These are phyloP conservation scores for Metschnikowia vanudenii DNA, from an alignment of 805 yeast species.

Conservation along the genomic window DNA sequence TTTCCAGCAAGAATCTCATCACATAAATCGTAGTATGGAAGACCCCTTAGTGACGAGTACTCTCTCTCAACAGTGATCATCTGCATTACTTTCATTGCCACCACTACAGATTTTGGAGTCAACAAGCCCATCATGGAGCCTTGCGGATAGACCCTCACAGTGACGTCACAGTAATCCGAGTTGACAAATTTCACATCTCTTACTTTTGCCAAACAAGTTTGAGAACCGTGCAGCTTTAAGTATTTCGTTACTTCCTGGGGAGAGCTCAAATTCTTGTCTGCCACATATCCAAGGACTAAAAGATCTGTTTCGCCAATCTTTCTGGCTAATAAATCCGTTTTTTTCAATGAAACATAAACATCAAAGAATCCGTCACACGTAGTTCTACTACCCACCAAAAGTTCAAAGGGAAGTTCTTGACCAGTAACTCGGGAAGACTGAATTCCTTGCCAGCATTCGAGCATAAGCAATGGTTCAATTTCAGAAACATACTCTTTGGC, in stretches of 20 bases:
- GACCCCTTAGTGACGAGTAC: slow-evolving; percentile 75
- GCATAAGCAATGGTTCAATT: slow-evolving; percentile 75
- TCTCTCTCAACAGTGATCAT: slow-evolving; percentile 94
- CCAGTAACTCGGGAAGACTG: slow-evolving; percentile 67
- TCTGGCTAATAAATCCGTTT: slow-evolving; percentile 47
- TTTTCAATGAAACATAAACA: slow-evolving; percentile 70
- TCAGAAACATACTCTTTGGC: slow-evolving; percentile 65
- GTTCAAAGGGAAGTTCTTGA: slow-evolving; percentile 57
- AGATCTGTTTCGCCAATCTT: slow-evolving; percentile 75
- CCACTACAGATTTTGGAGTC: slow-evolving; percentile 61
- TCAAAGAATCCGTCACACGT: slow-evolving; percentile 87
- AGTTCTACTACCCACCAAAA: slow-evolving; percentile 75
- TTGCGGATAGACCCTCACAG: slow-evolving; percentile 62
- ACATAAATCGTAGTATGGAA: slow-evolving; percentile 77
- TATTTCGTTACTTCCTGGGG: slow-evolving; percentile 23
- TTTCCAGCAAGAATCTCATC: slow-evolving; percentile 63
- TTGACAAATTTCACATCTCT: slow-evolving; percentile 65
- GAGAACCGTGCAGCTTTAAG: slow-evolving; percentile 29
- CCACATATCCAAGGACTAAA: slow-evolving; percentile 50
- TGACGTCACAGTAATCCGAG: slow-evolving; percentile 69
- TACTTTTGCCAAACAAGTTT: slow-evolving; percentile 79
- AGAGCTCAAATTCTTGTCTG: slow-evolving; percentile 20
- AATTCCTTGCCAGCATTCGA: slow-evolving; percentile 94
- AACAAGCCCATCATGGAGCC: slow-evolving; percentile 53
- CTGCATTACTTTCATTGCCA: slow-evolving; percentile 74